Conservation (phyloP, 2,329 filamentous ascomycete species). For the Colletotrichum navitas region DNA sequence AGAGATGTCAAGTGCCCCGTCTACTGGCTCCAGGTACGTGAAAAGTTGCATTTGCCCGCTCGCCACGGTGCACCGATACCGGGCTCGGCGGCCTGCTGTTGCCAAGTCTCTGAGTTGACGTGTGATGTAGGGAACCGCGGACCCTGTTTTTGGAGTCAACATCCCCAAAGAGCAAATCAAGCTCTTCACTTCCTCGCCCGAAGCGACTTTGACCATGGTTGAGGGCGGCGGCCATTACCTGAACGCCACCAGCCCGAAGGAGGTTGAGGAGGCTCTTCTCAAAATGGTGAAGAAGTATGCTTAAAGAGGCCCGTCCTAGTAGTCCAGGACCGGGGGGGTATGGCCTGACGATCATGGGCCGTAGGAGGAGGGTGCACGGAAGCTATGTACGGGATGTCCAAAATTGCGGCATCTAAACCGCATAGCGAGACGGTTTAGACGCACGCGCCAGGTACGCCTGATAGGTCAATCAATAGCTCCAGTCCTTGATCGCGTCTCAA, state of each 20-base stretch:
- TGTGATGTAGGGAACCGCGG: conserved; percentile 57
- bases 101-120: background rate
- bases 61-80: conserved; percentile 23
- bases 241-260: conserved; percentile 61
- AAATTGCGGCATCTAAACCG: background rate
- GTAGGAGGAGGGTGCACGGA: conserved; percentile 13
- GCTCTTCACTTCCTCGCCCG: conserved; percentile 60
- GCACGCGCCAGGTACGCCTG: background rate
- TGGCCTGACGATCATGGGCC: conserved; percentile 30
- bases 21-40: conserved; percentile 63
- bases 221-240: conserved; percentile 63
- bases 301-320: background rate
- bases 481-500: background rate
- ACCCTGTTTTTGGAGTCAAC: conserved; percentile 57
- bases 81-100: background rate
- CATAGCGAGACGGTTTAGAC: background rate
- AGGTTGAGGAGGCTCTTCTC: conserved; percentile 60
- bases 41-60: background rate
- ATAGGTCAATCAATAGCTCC: background rate
- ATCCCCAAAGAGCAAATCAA: conserved; percentile 63
- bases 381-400: background rate
- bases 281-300: conserved; percentile 55
- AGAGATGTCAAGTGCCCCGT: conserved; percentile 64
- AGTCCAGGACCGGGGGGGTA: background rate
- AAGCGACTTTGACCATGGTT: conserved; percentile 58